Evolutionary conservation across 2,329 filamentous ascomycete genomes (phyloP).

Genomic region (Apiospora sp.): DNA sequence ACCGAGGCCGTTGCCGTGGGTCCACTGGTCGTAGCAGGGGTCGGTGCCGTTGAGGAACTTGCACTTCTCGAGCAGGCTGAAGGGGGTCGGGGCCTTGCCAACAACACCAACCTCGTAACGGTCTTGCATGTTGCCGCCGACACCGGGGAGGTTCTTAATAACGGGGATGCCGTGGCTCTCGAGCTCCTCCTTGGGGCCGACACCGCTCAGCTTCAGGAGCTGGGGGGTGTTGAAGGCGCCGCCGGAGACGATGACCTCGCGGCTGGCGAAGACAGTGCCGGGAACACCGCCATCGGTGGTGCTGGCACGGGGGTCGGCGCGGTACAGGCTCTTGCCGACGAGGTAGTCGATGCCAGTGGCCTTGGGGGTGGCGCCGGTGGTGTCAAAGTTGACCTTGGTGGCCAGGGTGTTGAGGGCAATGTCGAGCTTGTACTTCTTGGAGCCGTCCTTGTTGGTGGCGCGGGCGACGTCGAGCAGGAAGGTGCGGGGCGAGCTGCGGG

Average conservation of each 20-base stretch:
- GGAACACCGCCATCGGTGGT: conserved; percentile 33
- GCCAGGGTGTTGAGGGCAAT: conserved; percentile 48
- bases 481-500: conserved; percentile 58
- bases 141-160: conserved; percentile 59
- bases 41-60: conserved; percentile 36
- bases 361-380: conserved; percentile 38
- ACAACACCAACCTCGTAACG: conserved; percentile 56
- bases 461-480: conserved; percentile 59
- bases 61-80: conserved; percentile 41
- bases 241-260: conserved; percentile 58
- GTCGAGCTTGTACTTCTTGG: conserved; percentile 49
- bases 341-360: conserved; percentile 52
- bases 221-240: conserved; percentile 62
- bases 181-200: conserved; percentile 49
- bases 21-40: conserved; percentile 36
- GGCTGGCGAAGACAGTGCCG: conserved; percentile 46
- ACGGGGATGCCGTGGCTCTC: conserved; percentile 48
- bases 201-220: conserved; percentile 55
- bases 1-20: conserved; percentile 27
- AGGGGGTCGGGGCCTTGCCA: conserved; percentile 47
- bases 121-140: conserved; percentile 65
- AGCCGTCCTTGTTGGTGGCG: conserved; percentile 54
- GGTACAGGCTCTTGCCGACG: conserved; percentile 50
- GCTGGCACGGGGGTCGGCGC: conserved; percentile 48
- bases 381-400: conserved; percentile 50